Evolutionary conservation across 257 asterid genomes (phyloP).

Genomic region (Handroanthus guayacan): DNA sequence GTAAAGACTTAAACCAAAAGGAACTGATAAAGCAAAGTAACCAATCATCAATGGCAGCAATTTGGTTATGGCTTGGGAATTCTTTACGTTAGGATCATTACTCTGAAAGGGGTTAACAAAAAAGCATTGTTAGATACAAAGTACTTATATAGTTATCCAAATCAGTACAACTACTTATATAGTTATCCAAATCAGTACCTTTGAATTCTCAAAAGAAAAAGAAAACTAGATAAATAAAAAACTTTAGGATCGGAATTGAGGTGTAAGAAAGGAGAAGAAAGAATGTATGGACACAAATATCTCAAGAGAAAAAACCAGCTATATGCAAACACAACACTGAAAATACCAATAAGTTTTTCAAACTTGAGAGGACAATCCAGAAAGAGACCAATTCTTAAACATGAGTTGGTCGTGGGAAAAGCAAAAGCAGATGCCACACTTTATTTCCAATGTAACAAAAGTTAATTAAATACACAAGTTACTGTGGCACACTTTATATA

Average conservation of each 20-base stretch:
- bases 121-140: slow-evolving; percentile 19
- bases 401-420: slow-evolving; percentile 6
- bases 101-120: slow-evolving; percentile 58
- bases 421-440: slow-evolving; percentile 14
- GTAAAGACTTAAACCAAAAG: slow-evolving; percentile 96
- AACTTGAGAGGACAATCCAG: slow-evolving; percentile 14
- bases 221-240: background rate
- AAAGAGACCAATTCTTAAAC: background rate
- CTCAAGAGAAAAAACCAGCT: background rate
- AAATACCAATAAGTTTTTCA: background rate
- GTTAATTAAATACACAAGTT: background rate
- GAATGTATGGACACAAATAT: slow-evolving; percentile 14
- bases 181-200: no score
- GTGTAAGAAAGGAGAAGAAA: slow-evolving; percentile 17
- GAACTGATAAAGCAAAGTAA: slow-evolving; percentile 92
- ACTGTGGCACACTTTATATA: no score
- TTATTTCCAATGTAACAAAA: slow-evolving; percentile 27
- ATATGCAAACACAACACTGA: slow-evolving; percentile 16
- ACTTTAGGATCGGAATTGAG: slow-evolving; percentile 24
- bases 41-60: slow-evolving; percentile 95
- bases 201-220: no score
- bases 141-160: slow-evolving; percentile 7
- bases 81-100: slow-evolving; percentile 89
- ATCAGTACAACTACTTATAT: background rate
- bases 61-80: slow-evolving; percentile 83